Conservation (phyloP, 2,329 filamentous ascomycete genomes). For the Sporothrix schenckii region DNA sequence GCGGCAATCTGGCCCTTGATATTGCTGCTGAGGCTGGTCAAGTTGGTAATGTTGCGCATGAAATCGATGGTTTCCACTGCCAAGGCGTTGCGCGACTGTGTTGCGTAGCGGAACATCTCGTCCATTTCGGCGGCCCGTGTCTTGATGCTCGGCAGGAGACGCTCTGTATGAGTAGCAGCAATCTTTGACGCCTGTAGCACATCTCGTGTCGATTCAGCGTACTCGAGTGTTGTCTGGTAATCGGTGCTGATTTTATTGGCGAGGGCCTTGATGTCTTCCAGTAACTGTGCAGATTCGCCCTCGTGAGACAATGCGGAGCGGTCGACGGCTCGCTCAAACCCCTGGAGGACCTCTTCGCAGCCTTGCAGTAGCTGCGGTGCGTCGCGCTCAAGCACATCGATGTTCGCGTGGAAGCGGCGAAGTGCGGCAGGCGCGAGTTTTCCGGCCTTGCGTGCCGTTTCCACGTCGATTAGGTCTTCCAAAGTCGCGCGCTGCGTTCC, state of each 20-base stretch:
- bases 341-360: constrained; percentile 63
- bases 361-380: constrained; percentile 63
- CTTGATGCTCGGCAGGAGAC: constrained; percentile 60
- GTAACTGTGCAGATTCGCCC: constrained; percentile 67
- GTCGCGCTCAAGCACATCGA: constrained; percentile 63
- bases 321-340: constrained; percentile 62
- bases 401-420: constrained; percentile 61
- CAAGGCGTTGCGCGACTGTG: constrained; percentile 68
- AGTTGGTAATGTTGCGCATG: constrained; percentile 79
- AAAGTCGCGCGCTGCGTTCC: constrained; percentile 59
- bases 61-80: constrained; percentile 68
- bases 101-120: constrained; percentile 60
- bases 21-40: constrained; percentile 74
- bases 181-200: constrained; percentile 65
- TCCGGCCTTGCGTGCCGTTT: constrained; percentile 72
- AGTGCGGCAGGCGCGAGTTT: constrained; percentile 62
- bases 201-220: constrained; percentile 65
- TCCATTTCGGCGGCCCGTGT: constrained; percentile 64
- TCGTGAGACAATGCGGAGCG: constrained; percentile 60
- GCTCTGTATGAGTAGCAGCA: constrained; percentile 65
- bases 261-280: constrained; percentile 84
- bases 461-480: constrained; percentile 74
- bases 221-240: constrained; percentile 73
- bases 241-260: constrained; percentile 86
- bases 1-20: constrained; percentile 72